phyloP scores from a whole-genome alignment of 805 yeast genomes.

The Saccharomycopsis sp. region DNA sequence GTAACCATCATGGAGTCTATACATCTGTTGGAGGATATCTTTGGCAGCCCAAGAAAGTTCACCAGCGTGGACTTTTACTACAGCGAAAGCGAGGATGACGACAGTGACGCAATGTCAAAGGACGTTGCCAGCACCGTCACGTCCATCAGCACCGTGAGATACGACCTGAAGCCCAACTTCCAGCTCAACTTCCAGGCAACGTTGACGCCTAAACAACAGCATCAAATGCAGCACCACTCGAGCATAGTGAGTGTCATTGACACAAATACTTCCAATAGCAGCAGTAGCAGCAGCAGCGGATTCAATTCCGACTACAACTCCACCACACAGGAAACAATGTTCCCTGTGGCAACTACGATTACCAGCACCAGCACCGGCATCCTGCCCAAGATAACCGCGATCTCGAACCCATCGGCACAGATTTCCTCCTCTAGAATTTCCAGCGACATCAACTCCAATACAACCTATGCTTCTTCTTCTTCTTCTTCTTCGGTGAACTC shows the following conservation, averaged over 20 bases:
- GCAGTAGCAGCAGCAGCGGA: no score
- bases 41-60: slow-evolving; percentile 14
- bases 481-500: background rate
- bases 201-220: background rate
- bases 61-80: slow-evolving; percentile 9
- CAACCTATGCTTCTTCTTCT: background rate
- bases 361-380: no score
- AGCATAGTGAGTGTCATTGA: background rate
- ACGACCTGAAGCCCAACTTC: background rate
- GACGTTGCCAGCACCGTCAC: background rate
- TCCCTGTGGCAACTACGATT: no score
- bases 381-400: background rate
- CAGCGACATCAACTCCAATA: background rate
- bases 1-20: slow-evolving; percentile 1
- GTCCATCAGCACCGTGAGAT: background rate
- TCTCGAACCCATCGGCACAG: background rate
- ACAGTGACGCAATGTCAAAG: background rate
- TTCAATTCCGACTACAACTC: no score
- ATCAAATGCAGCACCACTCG: background rate
- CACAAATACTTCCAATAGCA: no score
- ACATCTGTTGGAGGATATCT: slow-evolving; percentile 16
- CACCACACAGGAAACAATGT: no score
- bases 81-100: slow-evolving; percentile 6
- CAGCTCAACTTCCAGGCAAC: background rate
- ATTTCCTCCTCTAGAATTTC: background rate